Conservation (phyloP, 768 basidiomycete species). For the Boletus fagicola region DNA sequence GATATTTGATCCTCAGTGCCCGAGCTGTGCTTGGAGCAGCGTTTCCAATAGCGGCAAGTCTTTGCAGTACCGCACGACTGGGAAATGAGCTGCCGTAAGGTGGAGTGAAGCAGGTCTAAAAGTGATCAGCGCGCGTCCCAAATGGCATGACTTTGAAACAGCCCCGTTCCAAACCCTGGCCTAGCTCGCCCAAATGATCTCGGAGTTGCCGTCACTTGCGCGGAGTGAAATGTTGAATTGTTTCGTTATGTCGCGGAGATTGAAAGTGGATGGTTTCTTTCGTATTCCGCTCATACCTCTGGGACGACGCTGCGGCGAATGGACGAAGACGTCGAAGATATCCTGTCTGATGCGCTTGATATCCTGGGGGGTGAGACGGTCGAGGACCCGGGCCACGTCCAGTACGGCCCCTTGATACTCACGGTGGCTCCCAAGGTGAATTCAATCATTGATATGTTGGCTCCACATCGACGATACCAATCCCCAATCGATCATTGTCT, state of each 20-base stretch:
- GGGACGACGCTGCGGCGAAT: background rate
- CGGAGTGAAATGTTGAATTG: slow-evolving; percentile 4
- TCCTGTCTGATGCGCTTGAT: slow-evolving; percentile 50
- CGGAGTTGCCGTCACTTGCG: slow-evolving; percentile 9
- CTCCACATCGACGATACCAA: slow-evolving; percentile 1
- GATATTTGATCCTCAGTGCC: slow-evolving; percentile 2
- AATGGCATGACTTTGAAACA: background rate
- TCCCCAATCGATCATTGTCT: background rate
- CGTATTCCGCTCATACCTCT: background rate
- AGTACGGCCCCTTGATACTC: slow-evolving; percentile 53
- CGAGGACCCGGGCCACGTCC: slow-evolving; percentile 43
- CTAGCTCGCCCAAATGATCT: background rate
- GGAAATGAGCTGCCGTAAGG: slow-evolving; percentile 17
- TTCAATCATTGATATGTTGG: background rate
- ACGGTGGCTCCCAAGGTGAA: slow-evolving; percentile 59
- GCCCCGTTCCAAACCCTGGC: background rate
- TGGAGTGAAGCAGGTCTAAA: slow-evolving; percentile 1
- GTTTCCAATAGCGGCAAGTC: background rate
- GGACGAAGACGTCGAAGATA: slow-evolving; percentile 41
- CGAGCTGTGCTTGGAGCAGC: background rate
- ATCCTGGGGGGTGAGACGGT: slow-evolving; percentile 48
- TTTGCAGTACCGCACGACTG: background rate
- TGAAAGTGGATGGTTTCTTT: slow-evolving; percentile 5
- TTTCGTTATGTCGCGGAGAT: slow-evolving; percentile 24
- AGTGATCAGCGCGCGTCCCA: background rate